Evolutionary conservation across 306 rosid genomes (phyloP).

Genomic region (Quercus engelmannii): DNA sequence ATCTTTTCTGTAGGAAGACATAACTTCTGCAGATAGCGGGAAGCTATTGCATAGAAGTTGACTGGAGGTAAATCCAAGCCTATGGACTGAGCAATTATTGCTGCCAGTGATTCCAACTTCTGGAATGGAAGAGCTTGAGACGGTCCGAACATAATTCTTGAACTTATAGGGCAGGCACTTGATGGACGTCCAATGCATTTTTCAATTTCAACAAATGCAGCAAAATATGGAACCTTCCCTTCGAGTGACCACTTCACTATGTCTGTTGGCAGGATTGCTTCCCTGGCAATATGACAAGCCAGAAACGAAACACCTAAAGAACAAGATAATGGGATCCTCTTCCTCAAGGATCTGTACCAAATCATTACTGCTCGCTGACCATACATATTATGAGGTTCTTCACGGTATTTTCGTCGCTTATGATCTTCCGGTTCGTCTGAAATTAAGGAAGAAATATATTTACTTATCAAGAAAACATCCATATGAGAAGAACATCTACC

Average conservation of each 20-base stretch:
- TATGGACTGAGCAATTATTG: slow-evolving; percentile 61
- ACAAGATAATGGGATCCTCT: slow-evolving; percentile 56
- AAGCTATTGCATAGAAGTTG: slow-evolving; percentile 71
- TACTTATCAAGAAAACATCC: slow-evolving; percentile 16
- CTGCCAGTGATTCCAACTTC: slow-evolving; percentile 68
- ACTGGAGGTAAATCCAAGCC: slow-evolving; percentile 84
- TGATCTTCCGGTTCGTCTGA: slow-evolving; percentile 48
- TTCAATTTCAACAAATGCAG: slow-evolving; percentile 75
- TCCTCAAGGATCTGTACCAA: slow-evolving; percentile 68
- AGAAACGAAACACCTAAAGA: slow-evolving; percentile 64
- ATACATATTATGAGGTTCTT: slow-evolving; percentile 54
- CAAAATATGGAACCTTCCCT: slow-evolving; percentile 85
- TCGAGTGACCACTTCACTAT: slow-evolving; percentile 70
- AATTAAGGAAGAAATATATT: slow-evolving; percentile 33
- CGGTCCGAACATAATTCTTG: slow-evolving; percentile 72
- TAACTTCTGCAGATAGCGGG: slow-evolving; percentile 51
- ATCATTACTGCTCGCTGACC: slow-evolving; percentile 57
- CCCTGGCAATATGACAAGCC: slow-evolving; percentile 83
- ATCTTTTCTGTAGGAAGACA: slow-evolving; percentile 62
- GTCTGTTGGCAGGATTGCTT: slow-evolving; percentile 73
- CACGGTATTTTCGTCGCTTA: slow-evolving; percentile 29
- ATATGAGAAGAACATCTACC: slow-evolving; percentile 7
- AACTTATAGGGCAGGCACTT: slow-evolving; percentile 71
- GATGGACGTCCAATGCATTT: slow-evolving; percentile 55
- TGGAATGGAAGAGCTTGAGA: slow-evolving; percentile 50